These are phyloP conservation scores for Aspergillus bridgeri DNA, from an alignment of 495 filamentous ascomycete genomes.

Conservation along the genomic window DNA sequence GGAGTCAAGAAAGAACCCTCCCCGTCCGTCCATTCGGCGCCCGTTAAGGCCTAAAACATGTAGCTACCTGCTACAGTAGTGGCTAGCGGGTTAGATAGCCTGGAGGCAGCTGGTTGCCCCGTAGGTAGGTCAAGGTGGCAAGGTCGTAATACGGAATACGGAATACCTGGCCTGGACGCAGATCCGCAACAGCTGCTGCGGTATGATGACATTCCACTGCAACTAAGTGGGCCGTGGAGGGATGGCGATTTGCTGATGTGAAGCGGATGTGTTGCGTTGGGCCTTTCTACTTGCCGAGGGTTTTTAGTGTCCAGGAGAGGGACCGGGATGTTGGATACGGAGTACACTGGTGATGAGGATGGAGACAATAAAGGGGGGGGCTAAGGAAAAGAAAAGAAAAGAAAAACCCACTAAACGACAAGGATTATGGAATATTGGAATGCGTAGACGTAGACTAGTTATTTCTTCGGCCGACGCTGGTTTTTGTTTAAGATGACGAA, in stretches of 20 bases:
- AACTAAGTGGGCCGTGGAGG: slow-evolving; percentile 6
- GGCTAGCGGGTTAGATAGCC: not conserved
- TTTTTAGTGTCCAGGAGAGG: not conserved
- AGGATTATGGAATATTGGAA: not conserved
- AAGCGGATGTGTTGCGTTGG: no score
- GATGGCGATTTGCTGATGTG: not conserved
- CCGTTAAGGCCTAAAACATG: no score
- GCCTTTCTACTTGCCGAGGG: not conserved
- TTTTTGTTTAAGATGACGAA: not conserved
- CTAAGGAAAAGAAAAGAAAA: no score
- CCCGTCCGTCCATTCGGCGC: no score
- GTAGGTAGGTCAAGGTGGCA: not conserved
- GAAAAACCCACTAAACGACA: not conserved
- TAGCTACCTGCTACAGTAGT: no score
- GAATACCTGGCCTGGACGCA: not conserved
- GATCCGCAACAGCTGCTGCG: slow-evolving; percentile 8
- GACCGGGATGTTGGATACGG: not conserved
- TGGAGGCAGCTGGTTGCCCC: not conserved
- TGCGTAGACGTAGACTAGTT: not conserved
- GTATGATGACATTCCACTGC: slow-evolving; percentile 4
- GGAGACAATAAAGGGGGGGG: no score
- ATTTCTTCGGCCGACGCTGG: not conserved
- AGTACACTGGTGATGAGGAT: no score
- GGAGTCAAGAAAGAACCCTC: no score
- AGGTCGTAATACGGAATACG: no score